Percentiles rank a stretch among this genome's conserved stretches.
phyloP scores from a whole-genome alignment of 2,329 filamentous ascomycete genomes.

The Fragosphaeria purpurea region DNA sequence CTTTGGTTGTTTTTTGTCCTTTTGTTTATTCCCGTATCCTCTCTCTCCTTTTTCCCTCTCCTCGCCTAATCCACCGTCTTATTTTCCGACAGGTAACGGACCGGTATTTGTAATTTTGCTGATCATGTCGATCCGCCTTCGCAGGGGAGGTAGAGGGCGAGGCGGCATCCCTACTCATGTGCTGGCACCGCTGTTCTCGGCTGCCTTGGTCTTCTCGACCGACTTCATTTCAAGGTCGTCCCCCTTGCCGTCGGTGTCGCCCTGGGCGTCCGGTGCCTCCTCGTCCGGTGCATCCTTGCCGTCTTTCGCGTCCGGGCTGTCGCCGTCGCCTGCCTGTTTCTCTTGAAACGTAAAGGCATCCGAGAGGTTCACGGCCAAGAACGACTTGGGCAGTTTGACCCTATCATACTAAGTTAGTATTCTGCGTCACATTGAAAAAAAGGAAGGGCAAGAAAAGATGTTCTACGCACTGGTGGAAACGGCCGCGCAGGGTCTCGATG shows the following conservation, averaged over 20 bases:
- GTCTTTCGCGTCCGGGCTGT: conserved; percentile 20
- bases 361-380: conserved; percentile 54
- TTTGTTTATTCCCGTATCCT: background rate
- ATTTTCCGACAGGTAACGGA: background rate
- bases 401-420: conserved; percentile 22
- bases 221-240: conserved; percentile 7
- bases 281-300: background rate
- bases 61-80: background rate
- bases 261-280: no score
- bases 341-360: conserved; percentile 54
- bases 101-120: background rate
- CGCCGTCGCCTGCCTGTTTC: conserved; percentile 34
- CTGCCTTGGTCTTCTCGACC: background rate
- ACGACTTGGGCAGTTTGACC: conserved; percentile 57
- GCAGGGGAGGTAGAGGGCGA: no score
- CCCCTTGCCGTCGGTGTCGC: background rate
- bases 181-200: no score
- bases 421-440: background rate
- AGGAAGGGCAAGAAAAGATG: conserved; percentile 7
- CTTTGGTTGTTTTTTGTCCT: background rate
- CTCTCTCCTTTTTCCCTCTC: background rate
- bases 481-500: conserved; percentile 88
- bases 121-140: no score
- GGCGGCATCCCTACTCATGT: no score
- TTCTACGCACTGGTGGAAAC: conserved; percentile 75